A percentile compares a stretch with the other conserved stretches of the same genome.
Conservation (phyloP, 345 rosid species). For the Salix udensis region DNA sequence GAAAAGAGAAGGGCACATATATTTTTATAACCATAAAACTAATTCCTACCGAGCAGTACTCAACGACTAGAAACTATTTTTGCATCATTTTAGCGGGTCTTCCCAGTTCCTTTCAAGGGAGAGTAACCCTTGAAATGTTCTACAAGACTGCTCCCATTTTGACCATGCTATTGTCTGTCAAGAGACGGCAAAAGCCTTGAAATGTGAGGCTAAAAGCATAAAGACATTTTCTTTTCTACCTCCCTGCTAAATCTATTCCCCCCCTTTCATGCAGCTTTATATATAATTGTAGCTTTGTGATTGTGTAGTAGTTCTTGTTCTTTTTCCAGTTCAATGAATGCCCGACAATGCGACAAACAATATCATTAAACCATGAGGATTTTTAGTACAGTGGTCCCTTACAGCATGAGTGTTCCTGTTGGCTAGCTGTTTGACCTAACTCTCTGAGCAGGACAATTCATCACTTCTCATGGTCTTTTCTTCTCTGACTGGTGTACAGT, state of each 20-base stretch:
- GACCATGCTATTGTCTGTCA: constrained; percentile 13
- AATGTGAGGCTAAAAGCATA: constrained; percentile 23
- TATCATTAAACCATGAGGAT: constrained; percentile 34
- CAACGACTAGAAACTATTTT: background rate
- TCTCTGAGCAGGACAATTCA: constrained; percentile 12
- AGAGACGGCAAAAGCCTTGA: constrained; percentile 15
- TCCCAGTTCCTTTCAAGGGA: background rate
- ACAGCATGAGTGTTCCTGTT: constrained; percentile 18
- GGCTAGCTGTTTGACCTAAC: constrained; percentile 27
- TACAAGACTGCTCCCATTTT: background rate
- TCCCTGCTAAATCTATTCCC: background rate
- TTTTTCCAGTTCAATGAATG: background rate
- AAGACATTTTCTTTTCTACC: constrained; percentile 16
- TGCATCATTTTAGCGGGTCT: background rate
- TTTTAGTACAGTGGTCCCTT: constrained; percentile 32
- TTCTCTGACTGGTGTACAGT: background rate
- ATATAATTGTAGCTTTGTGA: constrained; percentile 12
- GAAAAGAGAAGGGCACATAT: background rate
- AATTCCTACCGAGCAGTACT: background rate
- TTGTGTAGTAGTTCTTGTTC: background rate
- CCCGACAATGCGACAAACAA: constrained; percentile 35
- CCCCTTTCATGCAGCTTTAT: constrained; percentile 20
- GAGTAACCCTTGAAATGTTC: background rate
- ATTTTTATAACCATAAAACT: no score
- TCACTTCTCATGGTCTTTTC: constrained; percentile 7